Conservation (phyloP, 2,329 filamentous ascomycete genomes). For the Nemania abortiva region DNA sequence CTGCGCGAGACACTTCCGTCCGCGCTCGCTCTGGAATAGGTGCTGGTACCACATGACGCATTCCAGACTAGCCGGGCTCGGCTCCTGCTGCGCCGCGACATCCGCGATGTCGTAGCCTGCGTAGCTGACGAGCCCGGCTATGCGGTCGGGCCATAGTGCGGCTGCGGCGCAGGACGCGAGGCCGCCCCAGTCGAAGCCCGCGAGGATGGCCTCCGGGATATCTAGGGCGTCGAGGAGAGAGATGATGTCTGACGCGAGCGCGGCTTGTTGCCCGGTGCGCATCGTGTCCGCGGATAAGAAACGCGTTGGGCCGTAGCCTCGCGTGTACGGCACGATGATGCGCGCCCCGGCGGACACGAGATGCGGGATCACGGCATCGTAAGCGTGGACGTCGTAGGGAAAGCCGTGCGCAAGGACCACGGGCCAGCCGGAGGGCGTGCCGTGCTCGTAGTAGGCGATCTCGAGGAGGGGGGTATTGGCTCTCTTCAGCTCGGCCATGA, state of each 20-base stretch:
- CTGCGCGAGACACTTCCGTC: constrained; percentile 25
- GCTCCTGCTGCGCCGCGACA: constrained; percentile 9
- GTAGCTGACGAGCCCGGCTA: constrained; percentile 34
- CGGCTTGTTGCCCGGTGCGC: constrained; percentile 35
- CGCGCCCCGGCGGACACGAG: constrained; percentile 27
- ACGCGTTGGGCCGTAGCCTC: constrained; percentile 32
- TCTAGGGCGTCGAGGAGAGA: constrained; percentile 30
- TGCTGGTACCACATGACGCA: constrained; percentile 38
- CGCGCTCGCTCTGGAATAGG: constrained; percentile 37
- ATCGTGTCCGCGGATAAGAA: constrained; percentile 21
- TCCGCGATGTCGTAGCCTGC: constrained; percentile 35
- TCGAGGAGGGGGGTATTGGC: constrained; percentile 27
- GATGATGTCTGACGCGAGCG: constrained; percentile 26
- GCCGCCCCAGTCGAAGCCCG: constrained; percentile 38
- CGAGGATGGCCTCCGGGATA: constrained; percentile 26
- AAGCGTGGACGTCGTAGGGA: constrained; percentile 31
- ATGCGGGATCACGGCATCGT: constrained; percentile 25
- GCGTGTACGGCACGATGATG: constrained; percentile 33
- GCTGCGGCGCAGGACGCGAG: constrained; percentile 30
- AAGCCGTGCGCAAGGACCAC: constrained; percentile 37
- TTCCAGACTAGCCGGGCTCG: constrained; percentile 20
- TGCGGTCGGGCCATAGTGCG: constrained; percentile 32
- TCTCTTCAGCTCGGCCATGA: constrained; percentile 28
- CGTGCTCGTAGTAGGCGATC: constrained; percentile 37
- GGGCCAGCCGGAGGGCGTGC: constrained; percentile 28